A percentile compares a stretch with the other conserved stretches of the same genome.
These are phyloP conservation scores for Penstemon newberryi DNA, from an alignment of 257 asterid genomes.

Conservation along the genomic window DNA sequence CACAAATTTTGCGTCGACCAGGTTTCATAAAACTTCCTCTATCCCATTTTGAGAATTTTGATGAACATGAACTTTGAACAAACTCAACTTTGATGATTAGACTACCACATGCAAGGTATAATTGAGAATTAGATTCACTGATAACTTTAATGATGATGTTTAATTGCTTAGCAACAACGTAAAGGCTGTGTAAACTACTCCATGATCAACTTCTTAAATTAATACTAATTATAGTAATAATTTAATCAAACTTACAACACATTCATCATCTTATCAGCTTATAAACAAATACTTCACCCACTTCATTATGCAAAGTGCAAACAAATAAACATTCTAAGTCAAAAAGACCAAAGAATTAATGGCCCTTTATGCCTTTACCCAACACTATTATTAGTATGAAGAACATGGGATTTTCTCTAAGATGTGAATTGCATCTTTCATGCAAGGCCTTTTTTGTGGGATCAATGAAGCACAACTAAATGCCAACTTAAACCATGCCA, in stretches of 20 bases:
- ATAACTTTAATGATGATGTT: slow-evolving; percentile 38
- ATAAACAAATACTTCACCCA: slow-evolving; percentile 39
- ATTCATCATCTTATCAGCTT: slow-evolving; percentile 24
- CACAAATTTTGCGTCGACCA: too few species aligned
- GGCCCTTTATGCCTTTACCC: slow-evolving; percentile 31
- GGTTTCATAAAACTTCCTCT: too few species aligned
- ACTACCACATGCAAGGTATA: too few species aligned
- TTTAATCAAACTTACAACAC: slow-evolving; percentile 34
- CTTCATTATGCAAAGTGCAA: slow-evolving; percentile 28
- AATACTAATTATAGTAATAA: slow-evolving; percentile 21
- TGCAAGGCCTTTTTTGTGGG: slow-evolving; percentile 84
- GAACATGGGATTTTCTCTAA: slow-evolving; percentile 56
- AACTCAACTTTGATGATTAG: too few species aligned
- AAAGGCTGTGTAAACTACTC: slow-evolving; percentile 31
- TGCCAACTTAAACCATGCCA: slow-evolving; percentile 84
- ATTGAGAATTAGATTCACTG: too few species aligned
- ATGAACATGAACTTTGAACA: too few species aligned
- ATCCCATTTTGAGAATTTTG: too few species aligned
- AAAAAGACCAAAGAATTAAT: slow-evolving; percentile 39
- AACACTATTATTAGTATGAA: slow-evolving; percentile 35
- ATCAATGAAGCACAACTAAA: slow-evolving; percentile 81
- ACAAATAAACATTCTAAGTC: slow-evolving; percentile 41
- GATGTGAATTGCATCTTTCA: slow-evolving; percentile 75
- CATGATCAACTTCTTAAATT: slow-evolving; percentile 20
- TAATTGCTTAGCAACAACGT: slow-evolving; percentile 47